Conservation (phyloP, 306 rosid species). For the Sphenostylis stenocarpa region DNA sequence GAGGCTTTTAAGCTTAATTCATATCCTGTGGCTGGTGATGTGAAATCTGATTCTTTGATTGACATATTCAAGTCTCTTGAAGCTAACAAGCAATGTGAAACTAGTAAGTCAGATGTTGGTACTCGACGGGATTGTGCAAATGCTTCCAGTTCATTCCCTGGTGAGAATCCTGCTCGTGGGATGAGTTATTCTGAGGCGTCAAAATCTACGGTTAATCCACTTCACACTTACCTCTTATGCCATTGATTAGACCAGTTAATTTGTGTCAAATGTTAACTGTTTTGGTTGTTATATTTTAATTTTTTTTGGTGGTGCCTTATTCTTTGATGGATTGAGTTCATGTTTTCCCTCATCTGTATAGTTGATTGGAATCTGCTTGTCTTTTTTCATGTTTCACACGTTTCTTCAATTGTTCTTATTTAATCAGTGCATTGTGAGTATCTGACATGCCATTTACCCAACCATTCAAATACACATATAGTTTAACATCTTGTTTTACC, state of each 20-base stretch:
- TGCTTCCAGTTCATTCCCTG: conserved; percentile 48
- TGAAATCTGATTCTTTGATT: conserved; percentile 51
- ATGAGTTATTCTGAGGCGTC: conserved; percentile 33
- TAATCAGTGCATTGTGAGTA: neutral
- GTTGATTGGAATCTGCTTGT: neutral
- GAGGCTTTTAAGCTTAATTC: conserved; percentile 69
- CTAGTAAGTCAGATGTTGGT: conserved; percentile 28
- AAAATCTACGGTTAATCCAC: conserved; percentile 38
- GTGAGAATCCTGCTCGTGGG: conserved; percentile 34
- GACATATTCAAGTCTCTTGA: conserved; percentile 66
- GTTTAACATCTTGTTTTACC: neutral
- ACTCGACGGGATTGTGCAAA: conserved; percentile 37
- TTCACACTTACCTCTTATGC: neutral
- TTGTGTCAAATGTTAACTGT: neutral
- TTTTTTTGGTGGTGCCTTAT: neutral
- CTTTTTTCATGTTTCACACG: neutral
- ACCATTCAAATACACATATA: neutral
- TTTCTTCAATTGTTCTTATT: neutral
- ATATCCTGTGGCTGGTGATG: conserved; percentile 28
- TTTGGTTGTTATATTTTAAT: conserved; percentile 7
- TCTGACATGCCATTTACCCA: neutral
- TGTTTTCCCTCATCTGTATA: neutral
- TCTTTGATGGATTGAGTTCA: neutral
- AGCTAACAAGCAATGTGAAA: conserved; percentile 40
- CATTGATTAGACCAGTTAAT: conserved; percentile 9